These are phyloP conservation scores for Clarireedia homoeocarpa DNA, from an alignment of 2,329 filamentous ascomycete species.

Conservation along the genomic window DNA sequence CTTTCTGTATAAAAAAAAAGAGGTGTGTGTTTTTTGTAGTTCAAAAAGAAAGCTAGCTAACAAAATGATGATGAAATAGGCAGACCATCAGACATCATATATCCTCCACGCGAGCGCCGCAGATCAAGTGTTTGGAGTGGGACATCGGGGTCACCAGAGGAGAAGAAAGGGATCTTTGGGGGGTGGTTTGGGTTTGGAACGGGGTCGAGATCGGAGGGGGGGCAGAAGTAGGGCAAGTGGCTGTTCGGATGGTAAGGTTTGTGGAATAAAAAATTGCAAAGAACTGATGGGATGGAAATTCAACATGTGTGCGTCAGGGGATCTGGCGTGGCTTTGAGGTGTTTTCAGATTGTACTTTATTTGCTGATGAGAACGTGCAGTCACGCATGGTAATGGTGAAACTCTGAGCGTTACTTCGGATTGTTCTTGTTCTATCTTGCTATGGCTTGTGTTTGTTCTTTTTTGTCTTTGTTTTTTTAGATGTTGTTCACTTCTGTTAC, in stretches of 20 bases:
- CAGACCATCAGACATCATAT: slow-evolving; percentile 25
- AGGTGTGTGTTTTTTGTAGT: neutral
- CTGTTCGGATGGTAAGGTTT: neutral
- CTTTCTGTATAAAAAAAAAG: neutral
- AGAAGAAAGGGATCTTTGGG: slow-evolving; percentile 9
- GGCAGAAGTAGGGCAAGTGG: neutral
- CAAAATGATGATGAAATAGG: slow-evolving; percentile 14
- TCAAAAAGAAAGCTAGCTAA: neutral
- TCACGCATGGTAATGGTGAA: too few relatives aligned
- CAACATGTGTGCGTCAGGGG: too few relatives aligned
- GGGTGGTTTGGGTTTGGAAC: slow-evolving; percentile 2
- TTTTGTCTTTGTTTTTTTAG: too few relatives aligned
- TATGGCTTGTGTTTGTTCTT: too few relatives aligned
- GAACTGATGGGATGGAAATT: neutral
- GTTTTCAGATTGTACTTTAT: too few relatives aligned
- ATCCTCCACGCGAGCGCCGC: slow-evolving; percentile 12
- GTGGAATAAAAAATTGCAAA: neutral
- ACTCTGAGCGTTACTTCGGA: too few relatives aligned
- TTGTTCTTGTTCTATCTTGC: too few relatives aligned
- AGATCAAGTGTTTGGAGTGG: slow-evolving; percentile 20
- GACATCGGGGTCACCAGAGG: slow-evolving; percentile 10
- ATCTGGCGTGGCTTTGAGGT: too few relatives aligned
- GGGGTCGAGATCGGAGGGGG: neutral
- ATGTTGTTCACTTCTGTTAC: too few relatives aligned
- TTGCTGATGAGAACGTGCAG: too few relatives aligned